These are phyloP conservation scores for Calonectria pseudoturangicola DNA, from an alignment of 2,329 filamentous ascomycete genomes.

Conservation along the genomic window DNA sequence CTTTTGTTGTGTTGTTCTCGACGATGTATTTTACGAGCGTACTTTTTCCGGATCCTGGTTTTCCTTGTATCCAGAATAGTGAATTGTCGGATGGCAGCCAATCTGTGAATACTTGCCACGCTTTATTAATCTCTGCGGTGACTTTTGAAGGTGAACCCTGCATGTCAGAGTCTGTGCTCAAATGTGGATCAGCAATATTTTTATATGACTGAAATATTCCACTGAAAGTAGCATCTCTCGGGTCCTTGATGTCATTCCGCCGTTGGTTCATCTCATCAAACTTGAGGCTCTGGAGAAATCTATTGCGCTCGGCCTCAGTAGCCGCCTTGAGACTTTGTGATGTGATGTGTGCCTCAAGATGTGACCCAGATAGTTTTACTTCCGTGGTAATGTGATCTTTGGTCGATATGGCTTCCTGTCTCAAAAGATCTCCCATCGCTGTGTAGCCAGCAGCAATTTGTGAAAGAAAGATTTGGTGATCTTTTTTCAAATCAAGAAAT, in stretches of 20 bases:
- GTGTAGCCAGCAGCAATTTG: constrained; percentile 9
- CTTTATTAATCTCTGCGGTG: not conserved
- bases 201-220: constrained; percentile 5
- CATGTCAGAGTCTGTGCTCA: too few relatives aligned
- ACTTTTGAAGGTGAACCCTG: too few relatives aligned
- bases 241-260: not conserved
- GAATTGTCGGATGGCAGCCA: constrained; percentile 25
- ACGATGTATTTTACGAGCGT: constrained; percentile 38
- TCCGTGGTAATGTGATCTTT: constrained; percentile 9
- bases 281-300: constrained; percentile 13
- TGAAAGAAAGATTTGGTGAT: not conserved
- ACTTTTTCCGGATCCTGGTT: constrained; percentile 45
- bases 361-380: not conserved
- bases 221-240: constrained; percentile 13
- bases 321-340: not conserved
- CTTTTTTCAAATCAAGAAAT: not conserved
- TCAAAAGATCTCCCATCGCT: constrained; percentile 17
- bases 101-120: not conserved
- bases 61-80: constrained; percentile 34
- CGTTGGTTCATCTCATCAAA: constrained; percentile 24
- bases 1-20: not conserved
- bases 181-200: not conserved
- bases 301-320: not conserved
- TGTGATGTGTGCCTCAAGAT: not conserved
- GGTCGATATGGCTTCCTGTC: not conserved